Base-by-base conservation (phyloP, 2,329 filamentous ascomycete genomes). In the Basipetospora chlamydospora region DNA sequence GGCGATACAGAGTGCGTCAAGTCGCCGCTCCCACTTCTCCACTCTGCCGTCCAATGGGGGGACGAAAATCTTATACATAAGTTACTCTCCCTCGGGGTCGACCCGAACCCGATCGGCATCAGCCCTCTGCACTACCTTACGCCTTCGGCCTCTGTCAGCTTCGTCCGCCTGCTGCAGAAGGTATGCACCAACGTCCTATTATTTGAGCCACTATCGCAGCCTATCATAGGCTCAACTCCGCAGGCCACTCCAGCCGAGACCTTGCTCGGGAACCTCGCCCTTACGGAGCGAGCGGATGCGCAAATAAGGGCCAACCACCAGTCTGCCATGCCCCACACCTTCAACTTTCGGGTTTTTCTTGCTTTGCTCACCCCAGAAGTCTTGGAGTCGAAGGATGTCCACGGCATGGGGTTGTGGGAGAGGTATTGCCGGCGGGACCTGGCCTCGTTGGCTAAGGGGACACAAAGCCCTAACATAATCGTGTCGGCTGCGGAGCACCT, bases 81-180 rank as follows among this genome's bases (percentile, higher is more conserved):
- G 36, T 15, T 28, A 6, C 16, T 18, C 12, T 21, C 13, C 5
- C 12, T 41, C 16, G 39, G 39, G 4, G 39, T 29, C 26, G 31
- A 41, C 26, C 35, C 39, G 15, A 23, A 17, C 11, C n/a, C 26
- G 20, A 16, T 28, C 7, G 35, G 29, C 20, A 11, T 18, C 13
- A 31, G 35, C 17, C 35, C 35, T 5, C 29, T 43, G 13, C 39
- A 43, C 25, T 26, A 39, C 25, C 16, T 43, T 16, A 41, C 38
- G 23, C 33, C 40, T 13, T 36, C 33, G 13, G 38, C 42, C 6
- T 26, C 37, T 11, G 28, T 16, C 5, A 26, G 17, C 6, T 13
- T 41, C n/a, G 33, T 40, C 13, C 20, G 20, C 10, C 18, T 26
- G 12, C 37, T 43, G 7, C 25, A 26, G 6, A 31, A 39, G 9